Evolutionary conservation across 768 basidiomycete species (phyloP), one percentile per base, ranked within the genome.

Genomic region (Termitomyces sp.): DNA sequence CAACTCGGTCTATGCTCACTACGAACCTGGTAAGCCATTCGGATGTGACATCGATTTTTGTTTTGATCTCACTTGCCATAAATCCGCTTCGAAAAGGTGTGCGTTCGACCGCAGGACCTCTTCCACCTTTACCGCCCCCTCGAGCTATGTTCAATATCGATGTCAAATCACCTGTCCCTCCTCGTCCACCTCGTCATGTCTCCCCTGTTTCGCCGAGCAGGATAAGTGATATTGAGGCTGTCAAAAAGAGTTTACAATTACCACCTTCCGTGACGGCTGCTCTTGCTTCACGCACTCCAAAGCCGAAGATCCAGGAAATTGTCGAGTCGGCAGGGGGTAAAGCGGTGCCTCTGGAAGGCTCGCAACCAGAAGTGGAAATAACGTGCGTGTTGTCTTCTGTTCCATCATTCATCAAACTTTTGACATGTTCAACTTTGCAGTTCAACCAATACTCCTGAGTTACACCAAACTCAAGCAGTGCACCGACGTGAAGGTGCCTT

Each of bases 81-180:
- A 30, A 14, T 38, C 11, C 43, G 20, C 13, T 28, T 41, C 63
- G 32, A 45, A 54, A n/a, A 76, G 80, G 82, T 50, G 64, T 86
- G 2, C 86, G 91, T 70, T 77, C 87, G 7, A 88, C 80, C 24
- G 88, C 88, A 43, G 86, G 87, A 4, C 88, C 89, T 48, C 76
- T 88, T 58, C 88, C 89, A 38, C 24, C 52, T 47, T 28, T 58
- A 30, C 81, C 83, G 33, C 88, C 87, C 9, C 87, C 88, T 2
- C 76, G 84, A 57, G 78, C 84, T 20, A 69, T 76, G 56, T 78
- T 84, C 55, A 73, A 72, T 57, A 75, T 83, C 33, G 73, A 79
- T 50, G 57, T 73, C 6, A 72, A 74, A 13, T 74, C 68, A 50
- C 72, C 79, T 9, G 76, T 80, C 11, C 83, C 85, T 24, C 85